Percentiles rank a stretch among this genome's conserved stretches.
Conservation (phyloP, 805 yeast species). For the Sugiyamaella mastotermitis region DNA sequence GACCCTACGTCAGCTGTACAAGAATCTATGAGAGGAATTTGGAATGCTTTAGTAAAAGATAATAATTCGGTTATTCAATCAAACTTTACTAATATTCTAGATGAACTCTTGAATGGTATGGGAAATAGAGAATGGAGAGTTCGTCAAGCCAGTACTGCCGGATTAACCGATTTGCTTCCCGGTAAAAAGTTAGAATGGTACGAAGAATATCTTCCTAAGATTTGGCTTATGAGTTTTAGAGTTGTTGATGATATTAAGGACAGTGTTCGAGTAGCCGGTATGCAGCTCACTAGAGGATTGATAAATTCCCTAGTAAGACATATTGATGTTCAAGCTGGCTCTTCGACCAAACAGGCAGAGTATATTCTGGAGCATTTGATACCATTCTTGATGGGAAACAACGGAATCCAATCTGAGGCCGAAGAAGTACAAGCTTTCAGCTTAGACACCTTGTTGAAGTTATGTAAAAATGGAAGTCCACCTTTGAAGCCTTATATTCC, state of each 20-base stretch:
- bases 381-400: slow-evolving; percentile 73
- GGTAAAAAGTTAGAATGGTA: slow-evolving; percentile 50
- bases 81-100: slow-evolving; percentile 53
- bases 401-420: slow-evolving; percentile 78
- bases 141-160: slow-evolving; percentile 78
- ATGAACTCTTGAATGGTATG: slow-evolving; percentile 62
- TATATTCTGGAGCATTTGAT: slow-evolving; percentile 51
- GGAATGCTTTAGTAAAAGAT: slow-evolving; percentile 63
- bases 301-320: slow-evolving; percentile 56
- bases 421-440: slow-evolving; percentile 79
- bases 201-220: slow-evolving; percentile 35
- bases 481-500: slow-evolving; percentile 61
- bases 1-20: slow-evolving; percentile 78
- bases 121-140: slow-evolving; percentile 88
- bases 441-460: slow-evolving; percentile 63
- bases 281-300: slow-evolving; percentile 57
- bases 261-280: slow-evolving; percentile 80
- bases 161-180: slow-evolving; percentile 62
- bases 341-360: slow-evolving; percentile 37
- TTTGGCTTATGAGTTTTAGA: slow-evolving; percentile 87
- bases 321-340: slow-evolving; percentile 40
- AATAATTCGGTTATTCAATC: slow-evolving; percentile 49
- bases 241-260: slow-evolving; percentile 92
- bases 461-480: slow-evolving; percentile 58
- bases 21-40: slow-evolving; percentile 79